Evolutionary conservation across 2,329 filamentous ascomycete species (phyloP).

Genomic region (Hymenoscyphus fructigenus): DNA sequence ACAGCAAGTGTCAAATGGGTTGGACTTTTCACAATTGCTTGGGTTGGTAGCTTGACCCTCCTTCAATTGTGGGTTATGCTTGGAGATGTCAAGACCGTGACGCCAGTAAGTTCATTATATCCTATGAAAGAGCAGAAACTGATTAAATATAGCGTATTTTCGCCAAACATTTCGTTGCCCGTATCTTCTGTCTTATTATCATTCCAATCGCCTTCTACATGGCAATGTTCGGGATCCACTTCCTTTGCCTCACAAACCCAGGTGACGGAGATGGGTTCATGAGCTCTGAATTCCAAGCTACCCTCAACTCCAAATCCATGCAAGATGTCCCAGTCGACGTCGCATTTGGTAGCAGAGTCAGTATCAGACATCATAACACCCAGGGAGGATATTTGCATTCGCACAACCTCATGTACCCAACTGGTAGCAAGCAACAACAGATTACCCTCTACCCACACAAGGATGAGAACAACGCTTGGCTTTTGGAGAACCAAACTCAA

Average conservation of each 20-base stretch:
- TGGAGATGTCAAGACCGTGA: slow-evolving; percentile 83
- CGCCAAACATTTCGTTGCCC: slow-evolving; percentile 91
- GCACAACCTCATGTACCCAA: slow-evolving; percentile 95
- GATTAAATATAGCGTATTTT: slow-evolving; percentile 63
- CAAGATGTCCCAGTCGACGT: slow-evolving; percentile 92
- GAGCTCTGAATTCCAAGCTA: slow-evolving; percentile 98
- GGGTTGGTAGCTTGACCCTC: slow-evolving; percentile 88
- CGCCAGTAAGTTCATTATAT: slow-evolving; percentile 55
- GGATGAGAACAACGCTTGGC: slow-evolving; percentile 95
- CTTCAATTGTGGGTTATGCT: slow-evolving; percentile 94
- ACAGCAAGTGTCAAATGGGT: slow-evolving; percentile 99
- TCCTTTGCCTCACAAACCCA: slow-evolving; percentile 87
- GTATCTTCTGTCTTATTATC: slow-evolving; percentile 86
- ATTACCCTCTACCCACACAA: slow-evolving; percentile 98
- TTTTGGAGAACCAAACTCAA: slow-evolving; percentile 95
- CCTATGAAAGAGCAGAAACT: slow-evolving; percentile 21
- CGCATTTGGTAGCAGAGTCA: slow-evolving; percentile 81
- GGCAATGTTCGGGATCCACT: slow-evolving; percentile 96
- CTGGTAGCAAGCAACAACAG: slow-evolving; percentile 96
- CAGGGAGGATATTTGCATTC: slow-evolving; percentile 98
- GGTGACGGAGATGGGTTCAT: slow-evolving; percentile 99
- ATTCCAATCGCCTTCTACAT: slow-evolving; percentile 91
- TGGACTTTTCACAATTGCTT: slow-evolving; percentile 96
- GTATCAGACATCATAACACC: slow-evolving; percentile 90
- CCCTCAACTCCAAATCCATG: slow-evolving; percentile 95